Base-by-base conservation (phyloP, 1,139 yeast species). In the Sugiyamaella japonica region DNA sequence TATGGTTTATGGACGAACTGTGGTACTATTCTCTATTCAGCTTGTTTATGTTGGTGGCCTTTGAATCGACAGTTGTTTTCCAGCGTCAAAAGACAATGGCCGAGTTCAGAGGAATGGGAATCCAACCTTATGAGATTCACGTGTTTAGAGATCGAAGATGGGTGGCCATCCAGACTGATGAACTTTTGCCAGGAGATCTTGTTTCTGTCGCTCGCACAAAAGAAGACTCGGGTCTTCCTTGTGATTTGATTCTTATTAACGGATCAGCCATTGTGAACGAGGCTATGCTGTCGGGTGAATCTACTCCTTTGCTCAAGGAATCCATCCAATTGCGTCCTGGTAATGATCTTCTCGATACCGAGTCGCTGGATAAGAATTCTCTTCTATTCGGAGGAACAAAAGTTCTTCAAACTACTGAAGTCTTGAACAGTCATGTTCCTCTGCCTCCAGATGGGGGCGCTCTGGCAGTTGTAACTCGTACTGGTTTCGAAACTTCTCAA, bases 221-320 rank as follows among this genome's bases (percentile, higher is more conserved):
- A 57, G 99, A 93, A 54, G 98, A 90, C 53, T 82, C 88, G 63
- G 97, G 98, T 1, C 76, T 93, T 54, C 98, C 99, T n/a, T 93
- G 99, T 77, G 99, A 93, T 71, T 75, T 93, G 73, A 74, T 93
- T 45, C 78, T 93, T 53, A 73, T 89, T 52, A 91, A 86, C 65
- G 98, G 98, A 50, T 78, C 95, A 43, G 95, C 95, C 57, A 91
- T 91, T 69, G 95, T 91, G 47, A 91, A 91, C 68, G 99, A 91
- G 76, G 98, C 98, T 34, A 91, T 91, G 98, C 83, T 91, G 58
- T 88, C 97, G 4, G 99, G 99, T 70, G 99, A 93, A 75, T 89
- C 97, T 7, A 93, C 99, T 48, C 99, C 99, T 8, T 77, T 93
- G 63, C 82, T 95, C 68, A 93, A 93, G 70, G 99, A 93, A 73